These are phyloP conservation scores for Streptanthus diversifolius DNA, from an alignment of 345 rosid genomes.

Conservation along the genomic window DNA sequence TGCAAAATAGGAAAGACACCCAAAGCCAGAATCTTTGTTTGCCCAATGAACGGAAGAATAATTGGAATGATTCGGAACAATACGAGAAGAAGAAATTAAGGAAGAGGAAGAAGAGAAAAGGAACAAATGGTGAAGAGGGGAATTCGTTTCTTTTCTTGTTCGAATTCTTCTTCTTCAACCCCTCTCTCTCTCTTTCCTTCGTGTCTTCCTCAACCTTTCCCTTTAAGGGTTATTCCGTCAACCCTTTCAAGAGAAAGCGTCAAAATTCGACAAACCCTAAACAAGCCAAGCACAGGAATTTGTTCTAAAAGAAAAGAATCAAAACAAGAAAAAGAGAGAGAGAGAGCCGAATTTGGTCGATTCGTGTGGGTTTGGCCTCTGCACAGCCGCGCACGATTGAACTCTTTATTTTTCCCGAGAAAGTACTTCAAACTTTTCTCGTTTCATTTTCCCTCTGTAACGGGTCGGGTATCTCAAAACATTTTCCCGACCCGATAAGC, in stretches of 20 bases:
- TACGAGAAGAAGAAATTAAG: background rate
- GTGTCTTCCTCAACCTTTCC: constrained; percentile 20
- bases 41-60: background rate
- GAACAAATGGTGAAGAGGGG: background rate
- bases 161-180: constrained; percentile 13
- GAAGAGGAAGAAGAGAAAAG: background rate
- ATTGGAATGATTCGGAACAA: background rate
- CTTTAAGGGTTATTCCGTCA: constrained; percentile 27
- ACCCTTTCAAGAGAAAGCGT: constrained; percentile 35
- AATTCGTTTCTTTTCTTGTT: constrained; percentile 12
- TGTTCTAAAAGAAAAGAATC: constrained; percentile 1
- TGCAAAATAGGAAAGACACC: background rate
- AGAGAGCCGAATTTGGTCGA: constrained; percentile 30
- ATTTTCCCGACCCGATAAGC: background rate
- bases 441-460: background rate
- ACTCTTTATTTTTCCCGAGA: background rate
- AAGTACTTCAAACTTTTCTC: background rate
- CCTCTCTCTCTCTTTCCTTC: background rate
- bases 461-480: constrained; percentile 12
- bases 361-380: constrained; percentile 46
- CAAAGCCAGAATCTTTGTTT: constrained; percentile 29
- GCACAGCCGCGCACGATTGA: constrained; percentile 30
- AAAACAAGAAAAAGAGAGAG: constrained; percentile 3
- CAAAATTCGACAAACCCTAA: constrained; percentile 28
- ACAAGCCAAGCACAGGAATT: constrained; percentile 26